Evolutionary conservation across 805 yeast species (phyloP).

Genomic region (Spathaspora gorwiae): DNA sequence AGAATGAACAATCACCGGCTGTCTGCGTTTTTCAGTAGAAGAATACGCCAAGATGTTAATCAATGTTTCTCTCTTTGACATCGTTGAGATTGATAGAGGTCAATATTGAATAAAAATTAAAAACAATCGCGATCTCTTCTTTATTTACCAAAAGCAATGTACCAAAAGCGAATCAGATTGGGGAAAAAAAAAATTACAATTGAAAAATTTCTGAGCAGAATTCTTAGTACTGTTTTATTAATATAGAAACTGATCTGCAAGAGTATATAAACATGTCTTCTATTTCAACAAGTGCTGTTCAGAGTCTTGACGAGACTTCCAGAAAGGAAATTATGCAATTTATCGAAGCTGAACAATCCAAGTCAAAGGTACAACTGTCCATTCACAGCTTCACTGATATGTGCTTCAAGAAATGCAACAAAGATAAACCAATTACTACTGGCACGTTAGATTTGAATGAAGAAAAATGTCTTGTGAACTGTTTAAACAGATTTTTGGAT

Average conservation of each 20-base stretch:
- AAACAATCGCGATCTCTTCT: too few species aligned
- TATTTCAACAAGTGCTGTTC: constrained; percentile 32
- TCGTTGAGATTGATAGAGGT: too few species aligned
- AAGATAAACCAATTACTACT: constrained; percentile 36
- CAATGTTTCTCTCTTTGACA: neutral
- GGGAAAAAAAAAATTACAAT: neutral
- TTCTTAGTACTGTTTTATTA: too few species aligned
- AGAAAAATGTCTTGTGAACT: constrained; percentile 69
- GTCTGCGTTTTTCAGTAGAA: too few species aligned
- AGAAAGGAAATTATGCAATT: constrained; percentile 71
- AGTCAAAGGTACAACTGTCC: constrained; percentile 80
- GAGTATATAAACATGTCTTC: constrained; percentile 23
- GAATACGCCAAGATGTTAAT: neutral
- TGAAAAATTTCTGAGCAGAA: neutral
- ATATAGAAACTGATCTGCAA: too few species aligned
- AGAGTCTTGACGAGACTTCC: constrained; percentile 56
- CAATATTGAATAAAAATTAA: too few species aligned
- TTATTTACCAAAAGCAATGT: neutral
- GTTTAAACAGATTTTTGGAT: constrained; percentile 82
- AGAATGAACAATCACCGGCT: too few species aligned
- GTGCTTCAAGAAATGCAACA: constrained; percentile 85
- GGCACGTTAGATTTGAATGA: constrained; percentile 54
- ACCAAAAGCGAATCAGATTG: neutral
- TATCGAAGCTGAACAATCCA: constrained; percentile 78
- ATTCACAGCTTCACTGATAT: constrained; percentile 85